Conservation (phyloP, 1,284 basidiomycete genomes). For the Leccinum fallax region DNA sequence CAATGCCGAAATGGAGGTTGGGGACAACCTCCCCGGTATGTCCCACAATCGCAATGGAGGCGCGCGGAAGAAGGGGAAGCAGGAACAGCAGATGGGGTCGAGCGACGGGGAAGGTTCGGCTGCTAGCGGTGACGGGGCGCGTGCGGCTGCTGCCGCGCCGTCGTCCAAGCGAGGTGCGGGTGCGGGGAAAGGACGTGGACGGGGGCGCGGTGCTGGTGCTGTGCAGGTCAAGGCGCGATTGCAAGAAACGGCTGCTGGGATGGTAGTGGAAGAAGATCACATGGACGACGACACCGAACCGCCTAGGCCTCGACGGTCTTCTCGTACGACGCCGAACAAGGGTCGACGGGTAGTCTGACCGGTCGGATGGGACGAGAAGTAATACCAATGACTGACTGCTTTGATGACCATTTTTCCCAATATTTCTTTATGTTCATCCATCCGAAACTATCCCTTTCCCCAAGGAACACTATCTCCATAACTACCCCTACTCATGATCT, state of each 20-base stretch:
- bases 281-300: constrained; percentile 26
- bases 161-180: constrained; percentile 22
- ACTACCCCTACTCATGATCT: not conserved
- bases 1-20: constrained; percentile 19
- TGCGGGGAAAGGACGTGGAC: constrained; percentile 23
- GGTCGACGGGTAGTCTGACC: constrained; percentile 14
- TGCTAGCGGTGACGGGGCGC: constrained; percentile 10
- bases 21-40: constrained; percentile 9
- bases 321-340: constrained; percentile 28
- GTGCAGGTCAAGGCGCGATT: constrained; percentile 20
- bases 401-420: constrained; percentile 2
- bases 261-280: constrained; percentile 37
- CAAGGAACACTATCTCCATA: not conserved
- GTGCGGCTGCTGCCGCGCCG: not conserved
- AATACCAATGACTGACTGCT: constrained; percentile 1
- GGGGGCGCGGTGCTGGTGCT: constrained; percentile 18
- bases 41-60: constrained; percentile 7
- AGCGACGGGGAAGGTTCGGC: constrained; percentile 22
- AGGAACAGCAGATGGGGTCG: constrained; percentile 1
- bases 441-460: not conserved
- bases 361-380: not conserved
- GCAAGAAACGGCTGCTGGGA: constrained; percentile 30
- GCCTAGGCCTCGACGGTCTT: constrained; percentile 28
- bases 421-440: constrained; percentile 2
- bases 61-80: constrained; percentile 29